Conservation (phyloP, 345 rosid species). For the Heritiera littoralis region DNA sequence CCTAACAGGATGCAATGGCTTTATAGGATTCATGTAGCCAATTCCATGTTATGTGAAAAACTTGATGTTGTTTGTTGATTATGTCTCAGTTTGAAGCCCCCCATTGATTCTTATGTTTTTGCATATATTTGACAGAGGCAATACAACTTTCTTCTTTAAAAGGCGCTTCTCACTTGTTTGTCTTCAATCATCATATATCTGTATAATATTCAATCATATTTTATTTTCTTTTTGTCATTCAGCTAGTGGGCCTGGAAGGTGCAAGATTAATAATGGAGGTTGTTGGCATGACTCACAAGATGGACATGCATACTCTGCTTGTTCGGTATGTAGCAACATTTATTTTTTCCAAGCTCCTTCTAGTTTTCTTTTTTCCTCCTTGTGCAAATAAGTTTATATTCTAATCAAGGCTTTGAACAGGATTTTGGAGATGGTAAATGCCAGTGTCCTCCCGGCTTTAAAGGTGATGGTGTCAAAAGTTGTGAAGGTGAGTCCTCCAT, state of each 20-base stretch:
- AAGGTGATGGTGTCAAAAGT: conserved; percentile 83
- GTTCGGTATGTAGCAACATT: conserved; percentile 56
- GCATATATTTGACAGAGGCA: background rate
- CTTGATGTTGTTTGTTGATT: conserved; percentile 5
- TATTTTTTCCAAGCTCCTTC: conserved; percentile 5
- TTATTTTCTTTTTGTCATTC: conserved; percentile 10
- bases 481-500: conserved; percentile 65
- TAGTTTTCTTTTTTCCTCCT: background rate
- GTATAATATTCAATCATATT: background rate
- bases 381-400: conserved; percentile 13
- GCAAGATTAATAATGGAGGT: conserved; percentile 78
- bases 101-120: background rate
- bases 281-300: conserved; percentile 59
- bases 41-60: background rate
- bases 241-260: conserved; percentile 74
- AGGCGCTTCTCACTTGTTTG: background rate
- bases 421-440: conserved; percentile 69
- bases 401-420: conserved; percentile 44
- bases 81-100: conserved; percentile 1
- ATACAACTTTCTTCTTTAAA: background rate
- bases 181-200: conserved; percentile 7
- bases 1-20: background rate
- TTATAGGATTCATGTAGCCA: background rate
- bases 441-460: conserved; percentile 86
- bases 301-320: conserved; percentile 65